Conservation (phyloP, 2,329 filamentous ascomycete genomes). For the Pseudogymnoascus pannorum region DNA sequence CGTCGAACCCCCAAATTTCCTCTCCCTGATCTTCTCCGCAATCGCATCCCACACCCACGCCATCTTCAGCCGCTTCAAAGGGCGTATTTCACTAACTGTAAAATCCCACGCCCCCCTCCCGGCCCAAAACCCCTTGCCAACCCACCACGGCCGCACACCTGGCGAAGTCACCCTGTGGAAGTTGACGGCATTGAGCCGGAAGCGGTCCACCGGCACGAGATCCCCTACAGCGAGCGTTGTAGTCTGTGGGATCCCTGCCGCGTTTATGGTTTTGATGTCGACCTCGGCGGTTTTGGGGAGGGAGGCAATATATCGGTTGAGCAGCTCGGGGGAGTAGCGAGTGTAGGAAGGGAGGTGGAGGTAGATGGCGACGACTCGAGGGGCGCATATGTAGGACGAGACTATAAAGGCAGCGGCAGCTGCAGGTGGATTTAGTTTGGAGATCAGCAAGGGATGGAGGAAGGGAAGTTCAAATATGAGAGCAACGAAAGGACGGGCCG, state of each 20-base stretch:
- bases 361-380: conserved; percentile 67
- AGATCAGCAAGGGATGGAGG: not conserved
- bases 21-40: not conserved
- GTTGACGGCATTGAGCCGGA: not conserved
- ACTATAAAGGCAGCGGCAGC: conserved; percentile 47
- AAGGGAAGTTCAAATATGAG: conserved; percentile 57
- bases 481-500: not conserved
- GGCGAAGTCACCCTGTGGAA: not conserved
- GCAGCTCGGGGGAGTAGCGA: conserved; percentile 48
- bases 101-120: not conserved
- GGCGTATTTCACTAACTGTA: not conserved
- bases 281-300: conserved; percentile 36
- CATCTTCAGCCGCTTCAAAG: conserved; percentile 7
- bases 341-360: conserved; percentile 60
- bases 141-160: not conserved
- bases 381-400: conserved; percentile 59
- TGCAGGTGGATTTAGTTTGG: conserved; percentile 31
- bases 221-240: not conserved
- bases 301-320: conserved; percentile 40
- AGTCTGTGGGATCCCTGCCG: conserved; percentile 30
- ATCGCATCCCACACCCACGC: conserved; percentile 18
- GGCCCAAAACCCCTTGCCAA: conserved; percentile 1
- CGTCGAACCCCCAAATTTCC: conserved; percentile 15
- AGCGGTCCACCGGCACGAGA: not conserved
- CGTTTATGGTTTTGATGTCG: conserved; percentile 35